These are phyloP conservation scores for Diaporthe amygdali DNA, from an alignment of 2,329 filamentous ascomycete genomes.

Conservation along the genomic window DNA sequence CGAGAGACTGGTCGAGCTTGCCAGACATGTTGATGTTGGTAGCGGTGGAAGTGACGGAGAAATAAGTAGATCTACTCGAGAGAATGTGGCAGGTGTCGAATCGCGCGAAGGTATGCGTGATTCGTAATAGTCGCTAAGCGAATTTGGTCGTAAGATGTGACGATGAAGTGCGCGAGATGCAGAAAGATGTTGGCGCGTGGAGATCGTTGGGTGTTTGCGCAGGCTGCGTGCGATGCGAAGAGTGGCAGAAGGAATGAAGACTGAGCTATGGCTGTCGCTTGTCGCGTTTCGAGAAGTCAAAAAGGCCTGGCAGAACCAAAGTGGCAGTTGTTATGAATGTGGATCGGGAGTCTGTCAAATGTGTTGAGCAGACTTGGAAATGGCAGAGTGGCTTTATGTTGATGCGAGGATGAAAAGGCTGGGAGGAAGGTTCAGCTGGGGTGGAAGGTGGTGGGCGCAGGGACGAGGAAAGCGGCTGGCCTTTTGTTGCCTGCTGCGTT, in stretches of 20 bases:
- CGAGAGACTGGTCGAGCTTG: constrained; percentile 96
- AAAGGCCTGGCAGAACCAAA: constrained; percentile 1
- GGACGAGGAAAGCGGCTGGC: constrained; percentile 8
- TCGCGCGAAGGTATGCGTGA: constrained; percentile 1
- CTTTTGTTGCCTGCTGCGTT: constrained; percentile 11
- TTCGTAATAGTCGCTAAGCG: not conserved
- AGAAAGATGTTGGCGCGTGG: not conserved
- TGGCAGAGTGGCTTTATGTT: constrained; percentile 8
- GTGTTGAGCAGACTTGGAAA: constrained; percentile 1
- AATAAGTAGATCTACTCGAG: constrained; percentile 21
- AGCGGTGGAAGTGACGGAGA: constrained; percentile 25
- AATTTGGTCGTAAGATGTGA: not conserved
- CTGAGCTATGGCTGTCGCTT: not conserved
- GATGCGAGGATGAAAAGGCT: constrained; percentile 10
- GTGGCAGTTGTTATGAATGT: not conserved
- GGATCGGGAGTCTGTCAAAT: not conserved
- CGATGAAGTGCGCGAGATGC: not conserved
- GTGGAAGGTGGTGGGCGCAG: not conserved
- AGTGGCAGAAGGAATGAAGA: not conserved
- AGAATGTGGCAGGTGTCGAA: not conserved
- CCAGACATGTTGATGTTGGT: constrained; percentile 70
- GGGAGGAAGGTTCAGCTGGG: not conserved
- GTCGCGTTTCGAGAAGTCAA: not conserved
- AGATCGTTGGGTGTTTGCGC: not conserved
- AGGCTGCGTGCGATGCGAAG: not conserved